phyloP scores from a whole-genome alignment of 2,329 filamentous ascomycete genomes.

The Claviceps sp. region DNA sequence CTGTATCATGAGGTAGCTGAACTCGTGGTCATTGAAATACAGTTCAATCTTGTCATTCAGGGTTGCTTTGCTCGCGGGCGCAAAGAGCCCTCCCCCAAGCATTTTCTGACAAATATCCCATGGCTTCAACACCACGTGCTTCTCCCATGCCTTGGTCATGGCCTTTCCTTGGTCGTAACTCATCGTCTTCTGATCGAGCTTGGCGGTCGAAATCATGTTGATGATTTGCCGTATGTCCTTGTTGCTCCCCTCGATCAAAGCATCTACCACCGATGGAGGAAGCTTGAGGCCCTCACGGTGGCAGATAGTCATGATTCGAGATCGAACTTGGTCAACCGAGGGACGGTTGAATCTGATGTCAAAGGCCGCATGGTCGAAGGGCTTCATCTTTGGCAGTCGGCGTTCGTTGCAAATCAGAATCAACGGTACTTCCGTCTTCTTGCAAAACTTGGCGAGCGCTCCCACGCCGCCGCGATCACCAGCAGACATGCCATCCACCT shows the following conservation, averaged over 20 bases:
- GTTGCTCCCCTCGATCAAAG: conserved; percentile 87
- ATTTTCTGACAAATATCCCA: conserved; percentile 98
- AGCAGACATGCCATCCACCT: conserved; percentile 97
- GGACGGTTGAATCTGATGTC: conserved; percentile 83
- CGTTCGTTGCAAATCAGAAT: conserved; percentile 98
- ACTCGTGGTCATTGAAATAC: conserved; percentile 98
- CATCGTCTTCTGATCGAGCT: conserved; percentile 70
- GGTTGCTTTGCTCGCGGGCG: conserved; percentile 67
- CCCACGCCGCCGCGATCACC: conserved; percentile 93
- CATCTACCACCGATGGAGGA: conserved; percentile 70
- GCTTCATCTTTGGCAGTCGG: conserved; percentile 90
- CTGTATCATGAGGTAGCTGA: conserved; percentile 94
- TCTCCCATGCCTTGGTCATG: conserved; percentile 98
- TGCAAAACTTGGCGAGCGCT: conserved; percentile 85
- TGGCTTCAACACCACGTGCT: conserved; percentile 89
- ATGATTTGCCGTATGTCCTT: conserved; percentile 96
- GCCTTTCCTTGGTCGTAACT: conserved; percentile 75
- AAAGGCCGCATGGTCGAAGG: conserved; percentile 75
- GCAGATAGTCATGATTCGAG: conserved; percentile 88
- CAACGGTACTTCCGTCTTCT: conserved; percentile 85
- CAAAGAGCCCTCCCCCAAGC: conserved; percentile 75
- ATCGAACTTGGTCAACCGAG: conserved; percentile 80
- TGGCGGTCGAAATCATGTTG: conserved; percentile 94
- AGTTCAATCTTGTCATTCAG: conserved; percentile 97
- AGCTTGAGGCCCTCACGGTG: conserved; percentile 84